Conservation (phyloP, 441 rosid genomes). For the Raphanus hybrid region DNA sequence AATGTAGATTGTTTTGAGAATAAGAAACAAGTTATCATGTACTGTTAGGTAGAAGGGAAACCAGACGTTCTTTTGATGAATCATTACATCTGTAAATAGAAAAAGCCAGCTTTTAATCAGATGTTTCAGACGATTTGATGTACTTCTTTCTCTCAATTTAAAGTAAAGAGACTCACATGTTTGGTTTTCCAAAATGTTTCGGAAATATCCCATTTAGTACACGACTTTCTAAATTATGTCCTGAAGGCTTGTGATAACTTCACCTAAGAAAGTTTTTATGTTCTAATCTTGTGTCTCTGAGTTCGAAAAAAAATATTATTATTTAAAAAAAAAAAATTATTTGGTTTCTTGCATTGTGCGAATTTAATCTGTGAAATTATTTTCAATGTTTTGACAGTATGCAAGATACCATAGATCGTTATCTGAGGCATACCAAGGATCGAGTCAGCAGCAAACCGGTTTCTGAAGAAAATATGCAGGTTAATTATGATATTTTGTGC, state of each 20-base stretch:
- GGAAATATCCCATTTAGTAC: background rate
- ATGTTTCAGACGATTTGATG: slow-evolving; percentile 33
- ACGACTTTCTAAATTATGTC: slow-evolving; percentile 12
- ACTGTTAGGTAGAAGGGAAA: slow-evolving; percentile 33
- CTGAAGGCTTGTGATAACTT: slow-evolving; percentile 4
- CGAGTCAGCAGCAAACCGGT: slow-evolving; percentile 49
- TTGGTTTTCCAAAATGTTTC: slow-evolving; percentile 10
- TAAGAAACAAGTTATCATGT: background rate
- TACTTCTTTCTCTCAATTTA: slow-evolving; percentile 26
- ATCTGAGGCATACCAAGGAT: slow-evolving; percentile 70
- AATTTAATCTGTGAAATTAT: background rate
- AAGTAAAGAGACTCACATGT: slow-evolving; percentile 25
- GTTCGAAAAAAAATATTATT: background rate
- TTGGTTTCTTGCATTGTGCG: slow-evolving; percentile 16
- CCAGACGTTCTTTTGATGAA: slow-evolving; percentile 35
- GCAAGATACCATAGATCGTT: slow-evolving; percentile 81
- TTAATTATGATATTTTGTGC: slow-evolving; percentile 38
- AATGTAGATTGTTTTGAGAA: slow-evolving; percentile 26
- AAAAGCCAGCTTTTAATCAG: slow-evolving; percentile 40
- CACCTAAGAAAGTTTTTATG: background rate
- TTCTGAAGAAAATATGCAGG: slow-evolving; percentile 72
- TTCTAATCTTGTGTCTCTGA: background rate
- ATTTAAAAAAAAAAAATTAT: too few species aligned
- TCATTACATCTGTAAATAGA: slow-evolving; percentile 31
- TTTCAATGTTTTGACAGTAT: slow-evolving; percentile 54